Evolutionary conservation across 1,284 basidiomycete genomes (phyloP).

Genomic region (Heterobasidion parviporum): DNA sequence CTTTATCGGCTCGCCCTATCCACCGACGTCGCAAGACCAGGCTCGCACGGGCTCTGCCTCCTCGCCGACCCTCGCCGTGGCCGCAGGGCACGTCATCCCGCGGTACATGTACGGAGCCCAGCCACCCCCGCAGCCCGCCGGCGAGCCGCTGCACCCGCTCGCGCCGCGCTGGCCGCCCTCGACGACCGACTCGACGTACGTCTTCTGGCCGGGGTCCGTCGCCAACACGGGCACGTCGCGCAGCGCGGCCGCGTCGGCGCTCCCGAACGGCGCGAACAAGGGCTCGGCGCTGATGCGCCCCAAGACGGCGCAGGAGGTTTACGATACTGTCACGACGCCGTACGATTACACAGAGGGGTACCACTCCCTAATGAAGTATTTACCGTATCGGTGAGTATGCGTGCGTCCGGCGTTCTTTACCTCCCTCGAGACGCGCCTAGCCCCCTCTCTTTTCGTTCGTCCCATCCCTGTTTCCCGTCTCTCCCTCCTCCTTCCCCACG

Average conservation of each 20-base stretch:
- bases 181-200: constrained; percentile 12
- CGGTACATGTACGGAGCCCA: background rate
- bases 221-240: constrained; percentile 1
- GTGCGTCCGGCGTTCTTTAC: background rate
- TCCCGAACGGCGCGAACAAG: background rate
- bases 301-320: constrained; percentile 38
- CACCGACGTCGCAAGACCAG: background rate
- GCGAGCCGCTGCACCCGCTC: constrained; percentile 6
- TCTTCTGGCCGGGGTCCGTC: constrained; percentile 2
- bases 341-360: constrained; percentile 94
- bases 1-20: background rate
- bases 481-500: background rate
- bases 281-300: constrained; percentile 16
- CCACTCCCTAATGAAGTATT: constrained; percentile 89
- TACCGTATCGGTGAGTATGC: constrained; percentile 68
- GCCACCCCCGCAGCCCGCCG: constrained; percentile 2
- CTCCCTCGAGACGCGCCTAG: too few relatives aligned
- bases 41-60: background rate
- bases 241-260: constrained; percentile 10
- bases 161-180: constrained; percentile 13
- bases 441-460: too few relatives aligned
- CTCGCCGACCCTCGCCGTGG: background rate
- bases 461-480: background rate
- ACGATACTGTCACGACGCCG: constrained; percentile 67
- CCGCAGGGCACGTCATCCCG: background rate